Evolutionary conservation across 1,284 basidiomycete genomes (phyloP), one percentile per base, ranked within the genome.

Genomic region (Ceratobasidium sp.): DNA sequence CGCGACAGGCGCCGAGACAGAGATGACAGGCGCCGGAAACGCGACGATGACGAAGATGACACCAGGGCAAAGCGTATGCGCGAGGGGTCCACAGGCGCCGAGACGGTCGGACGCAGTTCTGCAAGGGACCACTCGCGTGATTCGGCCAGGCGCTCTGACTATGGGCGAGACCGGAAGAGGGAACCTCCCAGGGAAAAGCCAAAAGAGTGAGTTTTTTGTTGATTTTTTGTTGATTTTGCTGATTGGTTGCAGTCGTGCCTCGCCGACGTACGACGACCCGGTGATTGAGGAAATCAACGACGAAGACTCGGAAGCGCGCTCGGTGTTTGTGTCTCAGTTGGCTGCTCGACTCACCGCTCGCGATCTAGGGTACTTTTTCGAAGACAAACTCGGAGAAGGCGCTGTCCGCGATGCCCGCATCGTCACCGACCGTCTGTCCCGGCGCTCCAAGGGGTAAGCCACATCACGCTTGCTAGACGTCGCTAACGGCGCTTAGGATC

Each of bases 321-420:
- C 96, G 75, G 93, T 98, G 73, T 99, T 99, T 81, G 95, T 98
- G 78, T 96, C 95, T 75, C 96, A 98, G 82, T 89, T 99, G 77
- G 93, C 96, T 74, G 93, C 94, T 69, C 88, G 94, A 76, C 88
- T 98, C 78, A 96, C 94, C 70, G 94, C 95, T 76, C 87, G 93
- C 77, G 96, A 99, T 82, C 83, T 99, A 78, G 95, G 95, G 72
- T 93, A 96, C 80, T 99, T 99, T 83, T 98, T 99, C 78, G 96
- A 98, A 83, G 93, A 97, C 78, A 95, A 94, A 78, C 85, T 98
- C 35, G 95, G 95, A 29, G 91, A 93, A 79, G 89, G 90, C 49
- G 87, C 92, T 31, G 96, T 99, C 2, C 88, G 94, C 82, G 96
- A 98, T 76, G 94, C 96, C 20, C 85, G 94, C 71, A 94, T 99